Percentiles rank a stretch among this genome's conserved stretches.
Conservation (phyloP, 495 filamentous ascomycete genomes). For the Penicillium lagena region DNA sequence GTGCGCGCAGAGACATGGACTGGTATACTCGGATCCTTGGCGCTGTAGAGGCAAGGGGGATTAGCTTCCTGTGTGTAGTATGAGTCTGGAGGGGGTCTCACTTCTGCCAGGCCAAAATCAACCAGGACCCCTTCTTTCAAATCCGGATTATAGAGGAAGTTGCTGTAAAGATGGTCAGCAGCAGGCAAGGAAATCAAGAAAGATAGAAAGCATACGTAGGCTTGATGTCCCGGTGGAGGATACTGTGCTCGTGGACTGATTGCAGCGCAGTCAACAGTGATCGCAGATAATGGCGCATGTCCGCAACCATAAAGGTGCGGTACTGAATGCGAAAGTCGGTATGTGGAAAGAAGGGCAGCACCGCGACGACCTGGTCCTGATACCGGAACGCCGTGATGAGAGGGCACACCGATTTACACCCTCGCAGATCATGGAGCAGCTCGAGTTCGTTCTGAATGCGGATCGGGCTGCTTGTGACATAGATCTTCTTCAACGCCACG, state of each 20-base stretch:
- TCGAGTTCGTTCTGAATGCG: slow-evolving; percentile 97
- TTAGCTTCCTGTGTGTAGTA: too few species aligned
- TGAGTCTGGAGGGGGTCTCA: slow-evolving; percentile 3
- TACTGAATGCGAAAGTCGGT: slow-evolving; percentile 96
- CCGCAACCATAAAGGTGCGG: slow-evolving; percentile 71
- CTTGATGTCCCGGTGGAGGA: slow-evolving; percentile 96
- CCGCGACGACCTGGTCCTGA: slow-evolving; percentile 89
- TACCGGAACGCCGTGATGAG: slow-evolving; percentile 93
- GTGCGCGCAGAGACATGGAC: slow-evolving; percentile 35
- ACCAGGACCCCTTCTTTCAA: slow-evolving; percentile 82
- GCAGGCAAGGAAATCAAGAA: slow-evolving; percentile 6
- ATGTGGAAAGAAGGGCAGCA: slow-evolving; percentile 93
- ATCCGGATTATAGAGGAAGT: slow-evolving; percentile 90
- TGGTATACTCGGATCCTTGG: slow-evolving; percentile 36
- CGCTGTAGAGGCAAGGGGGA: slow-evolving; percentile 17
- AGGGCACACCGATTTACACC: slow-evolving; percentile 80
- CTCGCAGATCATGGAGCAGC: slow-evolving; percentile 82
- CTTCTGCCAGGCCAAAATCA: slow-evolving; percentile 92
- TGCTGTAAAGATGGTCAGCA: slow-evolving; percentile 33
- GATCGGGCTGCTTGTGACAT: slow-evolving; percentile 87
- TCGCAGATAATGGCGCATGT: slow-evolving; percentile 83
- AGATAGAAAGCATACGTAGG: slow-evolving; percentile 56
- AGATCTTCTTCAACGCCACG: slow-evolving; percentile 98
- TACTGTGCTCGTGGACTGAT: slow-evolving; percentile 73
- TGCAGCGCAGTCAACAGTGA: slow-evolving; percentile 80